A percentile compares a stretch with the other conserved stretches of the same genome.
phyloP scores from a whole-genome alignment of 768 basidiomycete genomes.

The Rossbeevera mucosa region DNA sequence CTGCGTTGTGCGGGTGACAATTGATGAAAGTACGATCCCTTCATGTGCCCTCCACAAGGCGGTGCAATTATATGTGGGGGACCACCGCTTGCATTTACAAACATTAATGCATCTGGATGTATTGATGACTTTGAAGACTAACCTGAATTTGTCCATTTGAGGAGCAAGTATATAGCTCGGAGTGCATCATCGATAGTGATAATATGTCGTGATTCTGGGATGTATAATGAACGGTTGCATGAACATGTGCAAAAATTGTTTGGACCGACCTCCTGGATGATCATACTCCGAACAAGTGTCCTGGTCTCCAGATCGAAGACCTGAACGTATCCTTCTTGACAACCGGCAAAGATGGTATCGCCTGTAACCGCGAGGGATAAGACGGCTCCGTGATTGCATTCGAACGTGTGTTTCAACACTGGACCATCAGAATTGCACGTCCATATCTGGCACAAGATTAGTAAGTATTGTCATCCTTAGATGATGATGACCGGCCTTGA shows the following conservation, averaged over 20 bases:
- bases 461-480: not conserved
- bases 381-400: slow-evolving; percentile 74
- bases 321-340: slow-evolving; percentile 90
- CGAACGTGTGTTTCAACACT: slow-evolving; percentile 57
- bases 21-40: slow-evolving; percentile 79
- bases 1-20: slow-evolving; percentile 42
- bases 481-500: slow-evolving; percentile 56
- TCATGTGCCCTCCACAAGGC: slow-evolving; percentile 79
- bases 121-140: not conserved
- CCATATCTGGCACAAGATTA: slow-evolving; percentile 61
- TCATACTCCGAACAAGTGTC: slow-evolving; percentile 80
- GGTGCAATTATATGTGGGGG: slow-evolving; percentile 78
- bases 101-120: not conserved
- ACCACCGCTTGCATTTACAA: slow-evolving; percentile 56
- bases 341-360: slow-evolving; percentile 86
- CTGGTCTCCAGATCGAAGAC: slow-evolving; percentile 89
- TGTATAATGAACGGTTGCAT: not conserved
- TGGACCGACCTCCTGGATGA: slow-evolving; percentile 67
- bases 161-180: slow-evolving; percentile 61
- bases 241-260: not conserved
- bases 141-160: slow-evolving; percentile 72
- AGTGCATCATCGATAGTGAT: slow-evolving; percentile 66
- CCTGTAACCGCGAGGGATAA: slow-evolving; percentile 70
- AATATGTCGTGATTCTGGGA: slow-evolving; percentile 73
- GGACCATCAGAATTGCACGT: slow-evolving; percentile 45